A percentile compares a stretch with the other conserved stretches of the same genome.
phyloP scores from a whole-genome alignment of 2,329 filamentous ascomycete species.

The Zasmidium cellare region DNA sequence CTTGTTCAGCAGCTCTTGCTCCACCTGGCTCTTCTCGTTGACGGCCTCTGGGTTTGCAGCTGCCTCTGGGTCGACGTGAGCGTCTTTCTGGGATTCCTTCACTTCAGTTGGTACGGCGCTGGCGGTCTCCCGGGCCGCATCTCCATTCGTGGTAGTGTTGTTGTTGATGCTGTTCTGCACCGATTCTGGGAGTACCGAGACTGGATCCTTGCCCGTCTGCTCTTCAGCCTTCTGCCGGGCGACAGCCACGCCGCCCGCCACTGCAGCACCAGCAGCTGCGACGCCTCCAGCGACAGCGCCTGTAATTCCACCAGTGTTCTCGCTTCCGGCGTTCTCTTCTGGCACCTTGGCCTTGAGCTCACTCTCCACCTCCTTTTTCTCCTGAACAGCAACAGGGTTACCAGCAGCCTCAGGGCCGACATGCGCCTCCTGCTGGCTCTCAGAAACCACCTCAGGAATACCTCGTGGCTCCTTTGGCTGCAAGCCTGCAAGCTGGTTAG shows the following conservation, averaged over 20 bases:
- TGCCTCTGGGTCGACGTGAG: conserved; percentile 64
- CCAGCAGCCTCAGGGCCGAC: conserved; percentile 65
- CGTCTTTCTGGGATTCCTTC: conserved; percentile 31
- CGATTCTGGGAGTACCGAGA: conserved; percentile 35
- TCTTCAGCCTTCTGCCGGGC: conserved; percentile 38
- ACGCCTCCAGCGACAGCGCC: conserved; percentile 42
- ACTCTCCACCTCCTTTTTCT: conserved; percentile 70
- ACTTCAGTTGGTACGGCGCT: conserved; percentile 30
- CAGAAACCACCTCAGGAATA: conserved; percentile 65
- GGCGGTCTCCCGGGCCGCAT: conserved; percentile 6
- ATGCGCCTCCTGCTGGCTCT: conserved; percentile 69
- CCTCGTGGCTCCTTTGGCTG: conserved; percentile 47
- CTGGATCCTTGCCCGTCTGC: conserved; percentile 51
- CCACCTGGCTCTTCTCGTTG: conserved; percentile 71
- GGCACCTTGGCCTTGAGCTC: conserved; percentile 69
- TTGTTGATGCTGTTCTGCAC: conserved; percentile 49
- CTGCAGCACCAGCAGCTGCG: conserved; percentile 34
- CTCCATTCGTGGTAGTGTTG: conserved; percentile 10
- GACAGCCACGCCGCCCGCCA: conserved; percentile 22
- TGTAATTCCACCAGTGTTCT: conserved; percentile 37
- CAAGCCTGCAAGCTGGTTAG: conserved; percentile 46
- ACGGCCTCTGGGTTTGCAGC: conserved; percentile 68
- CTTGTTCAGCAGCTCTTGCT: conserved; percentile 71
- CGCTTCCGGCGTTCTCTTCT: conserved; percentile 33
- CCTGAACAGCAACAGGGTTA: conserved; percentile 63